These are phyloP conservation scores for Chytriomyces sp. DNA, from an alignment of 192 early-diverging fungal genomes.

Conservation along the genomic window DNA sequence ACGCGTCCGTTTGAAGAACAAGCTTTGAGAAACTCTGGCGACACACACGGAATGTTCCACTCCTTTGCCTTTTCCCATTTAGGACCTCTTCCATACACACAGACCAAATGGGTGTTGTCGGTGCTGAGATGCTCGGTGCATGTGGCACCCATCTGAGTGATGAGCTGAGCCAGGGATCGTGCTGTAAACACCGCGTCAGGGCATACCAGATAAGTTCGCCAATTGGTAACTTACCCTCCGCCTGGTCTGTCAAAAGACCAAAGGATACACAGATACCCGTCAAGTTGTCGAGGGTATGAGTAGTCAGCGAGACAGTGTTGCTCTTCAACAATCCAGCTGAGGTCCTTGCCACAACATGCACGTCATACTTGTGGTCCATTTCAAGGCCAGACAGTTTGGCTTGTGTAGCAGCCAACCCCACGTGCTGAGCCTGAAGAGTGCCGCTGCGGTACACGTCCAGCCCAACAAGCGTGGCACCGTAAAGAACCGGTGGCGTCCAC, in stretches of 20 bases:
- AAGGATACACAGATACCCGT: slow-evolving; percentile 97
- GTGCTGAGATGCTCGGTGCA: slow-evolving; percentile 84
- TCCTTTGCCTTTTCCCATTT: slow-evolving; percentile 88
- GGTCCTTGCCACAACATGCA: slow-evolving; percentile 88
- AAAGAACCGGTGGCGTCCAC: slow-evolving; percentile 89
- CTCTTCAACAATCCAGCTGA: slow-evolving; percentile 85
- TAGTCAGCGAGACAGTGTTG: slow-evolving; percentile 76
- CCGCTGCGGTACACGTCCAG: slow-evolving; percentile 93
- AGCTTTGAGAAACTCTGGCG: slow-evolving; percentile 91
- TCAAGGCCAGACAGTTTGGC: slow-evolving; percentile 73
- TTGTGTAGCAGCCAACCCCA: slow-evolving; percentile 34
- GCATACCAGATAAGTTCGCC: no score
- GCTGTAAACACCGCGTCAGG: slow-evolving; percentile 26
- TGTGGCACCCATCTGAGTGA: slow-evolving; percentile 84
- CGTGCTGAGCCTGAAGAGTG: slow-evolving; percentile 71
- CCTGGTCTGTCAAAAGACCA: slow-evolving; percentile 81
- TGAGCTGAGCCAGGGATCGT: slow-evolving; percentile 71
- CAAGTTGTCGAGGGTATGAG: slow-evolving; percentile 94
- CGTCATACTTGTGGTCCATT: slow-evolving; percentile 87
- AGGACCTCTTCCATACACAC: slow-evolving; percentile 79
- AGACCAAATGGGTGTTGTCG: slow-evolving; percentile 92
- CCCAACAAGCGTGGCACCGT: slow-evolving; percentile 79
- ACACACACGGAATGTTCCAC: slow-evolving; percentile 93
- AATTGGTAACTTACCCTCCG: slow-evolving; percentile 59
- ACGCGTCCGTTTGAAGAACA: slow-evolving; percentile 90